Evolutionary conservation across 2,329 filamentous ascomycete species (phyloP).

Genomic region (Paraphoma sp.): DNA sequence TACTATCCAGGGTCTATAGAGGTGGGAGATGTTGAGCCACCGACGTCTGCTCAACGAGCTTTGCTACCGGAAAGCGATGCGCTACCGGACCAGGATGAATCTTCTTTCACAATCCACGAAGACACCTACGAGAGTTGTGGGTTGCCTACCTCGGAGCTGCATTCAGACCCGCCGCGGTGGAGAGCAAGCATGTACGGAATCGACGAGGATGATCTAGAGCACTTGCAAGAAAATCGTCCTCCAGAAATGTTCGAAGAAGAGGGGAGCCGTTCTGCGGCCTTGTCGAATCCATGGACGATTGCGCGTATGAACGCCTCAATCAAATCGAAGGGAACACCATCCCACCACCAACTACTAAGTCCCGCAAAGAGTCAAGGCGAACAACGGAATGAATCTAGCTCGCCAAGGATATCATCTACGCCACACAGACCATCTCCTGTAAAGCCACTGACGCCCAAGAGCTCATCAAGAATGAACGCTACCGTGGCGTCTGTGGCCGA

Average conservation of each 20-base stretch:
- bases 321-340: conserved; percentile 18
- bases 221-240: conserved; percentile 19
- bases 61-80: background rate
- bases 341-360: conserved; percentile 31
- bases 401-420: conserved; percentile 7
- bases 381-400: conserved; percentile 6
- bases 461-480: conserved; percentile 10
- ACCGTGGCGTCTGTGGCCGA: background rate
- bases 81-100: background rate
- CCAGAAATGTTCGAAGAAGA: conserved; percentile 32
- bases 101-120: conserved; percentile 2
- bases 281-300: conserved; percentile 59
- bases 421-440: background rate
- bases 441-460: conserved; percentile 26
- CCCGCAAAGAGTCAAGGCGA: conserved; percentile 27
- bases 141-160: background rate
- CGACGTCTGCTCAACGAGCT: conserved; percentile 5
- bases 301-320: conserved; percentile 54
- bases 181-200: conserved; percentile 48
- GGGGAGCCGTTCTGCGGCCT: conserved; percentile 35
- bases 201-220: conserved; percentile 45
- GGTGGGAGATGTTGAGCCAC: conserved; percentile 4
- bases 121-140: background rate
- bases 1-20: conserved; percentile 37
- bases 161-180: conserved; percentile 28